Evolutionary conservation across 352 stramenopile species (phyloP), one percentile per base, ranked within the genome.

Genomic region (Pythium scleroteichum): DNA sequence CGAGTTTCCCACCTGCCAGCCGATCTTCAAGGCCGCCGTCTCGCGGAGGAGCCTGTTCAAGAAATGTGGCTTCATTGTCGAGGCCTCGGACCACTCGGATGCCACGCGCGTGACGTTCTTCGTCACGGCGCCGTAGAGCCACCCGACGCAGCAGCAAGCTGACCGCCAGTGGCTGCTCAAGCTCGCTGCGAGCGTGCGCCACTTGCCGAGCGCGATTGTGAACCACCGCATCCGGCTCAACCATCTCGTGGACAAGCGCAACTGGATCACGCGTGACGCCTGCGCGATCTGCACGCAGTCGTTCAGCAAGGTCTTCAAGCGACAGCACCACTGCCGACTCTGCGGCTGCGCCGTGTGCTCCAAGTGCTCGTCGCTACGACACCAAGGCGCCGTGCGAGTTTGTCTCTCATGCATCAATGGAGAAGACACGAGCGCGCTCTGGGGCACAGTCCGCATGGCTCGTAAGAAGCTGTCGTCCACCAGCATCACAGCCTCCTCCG

Each of bases 81-180:
- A 93, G 59, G 78, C 80, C 23, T 83, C 78, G 24, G 73, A 87
- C 41, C 82, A 75, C 44, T 84, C 75, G 9, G 68, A 79, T 47
- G 75, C 77, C 13, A 89, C 79, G 24, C 83, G 83, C 27, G 78
- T 94, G 23, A 86, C 82, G 57, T 91, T 92, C 68, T 94, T 91
- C 62, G 64, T 88, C 38, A 82, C 76, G 20, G 62, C n/a, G 6
- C 48, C 50, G 24, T 17, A 19, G 3, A 19, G 23, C 8, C n/a
- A 12, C 16, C 13, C 27, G 23, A 26, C 26, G 2, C 24, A 29
- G 23, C 22, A 27, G 7, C 46, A 59, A 13, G 35, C 32, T 13
- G 51, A 73, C 22, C 61, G 59, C 32, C 56, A 62, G 53, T 90
- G 81, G 81, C 66, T 90, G 16, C 48, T 90, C 45, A 80, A 82